These are phyloP conservation scores for Geotrichum carabidarum DNA, from an alignment of 1,139 yeast genomes.

Conservation along the genomic window DNA sequence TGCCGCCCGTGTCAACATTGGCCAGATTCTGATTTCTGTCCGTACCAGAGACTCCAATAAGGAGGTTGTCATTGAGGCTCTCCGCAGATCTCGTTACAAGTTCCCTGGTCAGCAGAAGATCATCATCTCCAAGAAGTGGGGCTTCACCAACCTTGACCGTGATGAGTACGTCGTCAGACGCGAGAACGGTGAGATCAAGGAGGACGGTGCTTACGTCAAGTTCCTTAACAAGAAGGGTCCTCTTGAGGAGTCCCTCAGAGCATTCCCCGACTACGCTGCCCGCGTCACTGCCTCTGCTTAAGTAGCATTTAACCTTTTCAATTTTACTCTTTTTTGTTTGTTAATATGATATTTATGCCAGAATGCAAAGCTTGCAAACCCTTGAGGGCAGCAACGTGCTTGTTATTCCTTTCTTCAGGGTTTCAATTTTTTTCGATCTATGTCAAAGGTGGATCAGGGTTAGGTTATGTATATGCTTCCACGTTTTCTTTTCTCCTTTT, in stretches of 20 bases:
- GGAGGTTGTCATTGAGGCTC: constrained; percentile 96
- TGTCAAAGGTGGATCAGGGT: not conserved
- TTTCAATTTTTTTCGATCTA: not conserved
- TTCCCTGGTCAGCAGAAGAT: constrained; percentile 99
- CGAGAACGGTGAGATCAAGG: constrained; percentile 96
- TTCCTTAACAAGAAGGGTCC: constrained; percentile 96
- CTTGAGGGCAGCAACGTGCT: not conserved
- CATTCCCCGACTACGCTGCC: constrained; percentile 83
- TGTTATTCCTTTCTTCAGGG: too few relatives aligned
- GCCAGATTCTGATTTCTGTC: constrained; percentile 96
- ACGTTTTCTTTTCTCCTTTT: constrained; percentile 12
- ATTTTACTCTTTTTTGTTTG: not conserved
- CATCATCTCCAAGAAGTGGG: constrained; percentile 99
- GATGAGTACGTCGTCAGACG: constrained; percentile 91
- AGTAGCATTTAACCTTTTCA: constrained; percentile 8
- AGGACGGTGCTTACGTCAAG: constrained; percentile 99
- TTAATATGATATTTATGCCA: not conserved
- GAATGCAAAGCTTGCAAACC: not conserved
- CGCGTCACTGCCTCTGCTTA: constrained; percentile 31
- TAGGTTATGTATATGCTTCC: not conserved
- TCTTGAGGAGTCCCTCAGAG: constrained; percentile 82
- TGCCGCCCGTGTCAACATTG: constrained; percentile 98
- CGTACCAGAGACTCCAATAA: constrained; percentile 98
- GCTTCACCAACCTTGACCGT: constrained; percentile 99
- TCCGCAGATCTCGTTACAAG: constrained; percentile 99